phyloP scores from a whole-genome alignment of 768 basidiomycete genomes.

The Neoboletus subvelutipes region DNA sequence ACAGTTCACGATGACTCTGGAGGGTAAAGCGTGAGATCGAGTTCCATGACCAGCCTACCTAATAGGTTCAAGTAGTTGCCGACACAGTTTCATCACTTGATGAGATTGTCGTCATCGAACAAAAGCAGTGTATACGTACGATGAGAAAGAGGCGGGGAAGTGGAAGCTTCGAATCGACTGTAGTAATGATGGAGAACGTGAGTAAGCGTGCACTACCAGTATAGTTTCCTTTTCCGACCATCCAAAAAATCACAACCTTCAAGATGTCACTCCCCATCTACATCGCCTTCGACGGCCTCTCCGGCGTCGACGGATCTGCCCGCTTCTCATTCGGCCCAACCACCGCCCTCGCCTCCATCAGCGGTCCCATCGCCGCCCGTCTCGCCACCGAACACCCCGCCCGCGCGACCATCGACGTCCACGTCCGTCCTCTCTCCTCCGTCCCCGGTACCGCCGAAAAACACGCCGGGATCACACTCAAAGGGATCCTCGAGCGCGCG shows the following conservation, averaged over 20 bases:
- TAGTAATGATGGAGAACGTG: neutral
- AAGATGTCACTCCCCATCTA: slow-evolving; percentile 11
- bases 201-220: too few species aligned
- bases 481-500: slow-evolving; percentile 56
- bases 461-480: slow-evolving; percentile 51
- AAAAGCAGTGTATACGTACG: neutral
- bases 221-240: neutral
- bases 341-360: slow-evolving; percentile 65
- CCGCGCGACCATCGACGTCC: slow-evolving; percentile 72
- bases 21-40: neutral
- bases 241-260: neutral
- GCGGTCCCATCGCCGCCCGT: slow-evolving; percentile 79
- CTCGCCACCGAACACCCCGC: slow-evolving; percentile 67
- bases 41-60: neutral
- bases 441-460: slow-evolving; percentile 72
- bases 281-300: slow-evolving; percentile 58
- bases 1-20: neutral
- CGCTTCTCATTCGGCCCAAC: slow-evolving; percentile 45
- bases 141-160: neutral
- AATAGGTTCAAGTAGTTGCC: neutral
- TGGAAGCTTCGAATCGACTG: neutral
- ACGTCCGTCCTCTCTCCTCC: slow-evolving; percentile 65
- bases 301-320: slow-evolving; percentile 77
- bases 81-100: neutral
- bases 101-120: neutral